A percentile compares a stretch with the other conserved stretches of the same genome.
These are phyloP conservation scores for Colletotrichum cereale DNA, from an alignment of 2,329 filamentous ascomycete genomes.

Conservation along the genomic window DNA sequence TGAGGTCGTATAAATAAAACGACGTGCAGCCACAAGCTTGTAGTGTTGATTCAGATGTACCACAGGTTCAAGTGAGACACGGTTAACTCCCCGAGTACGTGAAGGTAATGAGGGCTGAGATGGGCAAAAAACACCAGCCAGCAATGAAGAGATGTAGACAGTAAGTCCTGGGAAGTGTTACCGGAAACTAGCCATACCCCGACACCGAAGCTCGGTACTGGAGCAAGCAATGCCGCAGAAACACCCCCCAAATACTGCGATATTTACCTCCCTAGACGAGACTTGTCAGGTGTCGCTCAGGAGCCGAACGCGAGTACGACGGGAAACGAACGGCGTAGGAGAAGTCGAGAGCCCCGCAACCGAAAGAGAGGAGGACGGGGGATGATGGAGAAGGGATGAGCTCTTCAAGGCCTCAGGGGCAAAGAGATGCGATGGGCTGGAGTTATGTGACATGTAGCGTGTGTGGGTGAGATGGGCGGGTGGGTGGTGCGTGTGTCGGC, in stretches of 20 bases:
- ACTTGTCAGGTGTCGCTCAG: slow-evolving; percentile 1
- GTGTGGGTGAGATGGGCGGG: slow-evolving; percentile 19
- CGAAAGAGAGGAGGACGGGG: background rate
- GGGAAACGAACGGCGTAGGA: background rate
- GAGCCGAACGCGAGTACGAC: slow-evolving; percentile 36
- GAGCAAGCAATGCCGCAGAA: background rate
- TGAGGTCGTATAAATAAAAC: slow-evolving; percentile 30
- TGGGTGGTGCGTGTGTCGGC: background rate
- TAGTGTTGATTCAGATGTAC: slow-evolving; percentile 23
- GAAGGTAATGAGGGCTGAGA: background rate
- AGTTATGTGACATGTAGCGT: slow-evolving; percentile 19
- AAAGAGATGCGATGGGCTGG: slow-evolving; percentile 4
- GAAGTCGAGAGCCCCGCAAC: slow-evolving; percentile 13
- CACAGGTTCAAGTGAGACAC: slow-evolving; percentile 14
- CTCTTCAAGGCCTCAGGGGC: slow-evolving; percentile 10
- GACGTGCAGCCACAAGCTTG: slow-evolving; percentile 1
- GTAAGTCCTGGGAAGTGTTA: background rate
- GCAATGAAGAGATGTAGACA: background rate
- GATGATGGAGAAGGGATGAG: slow-evolving; percentile 1
- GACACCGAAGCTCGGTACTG: background rate
- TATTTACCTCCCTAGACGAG: slow-evolving; percentile 4
- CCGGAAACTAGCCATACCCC: background rate
- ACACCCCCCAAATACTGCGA: background rate
- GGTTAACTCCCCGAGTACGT: slow-evolving; percentile 12
- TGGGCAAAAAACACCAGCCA: background rate